Conservation (phyloP, 768 basidiomycete species). For the Naematelia aurantialba region DNA sequence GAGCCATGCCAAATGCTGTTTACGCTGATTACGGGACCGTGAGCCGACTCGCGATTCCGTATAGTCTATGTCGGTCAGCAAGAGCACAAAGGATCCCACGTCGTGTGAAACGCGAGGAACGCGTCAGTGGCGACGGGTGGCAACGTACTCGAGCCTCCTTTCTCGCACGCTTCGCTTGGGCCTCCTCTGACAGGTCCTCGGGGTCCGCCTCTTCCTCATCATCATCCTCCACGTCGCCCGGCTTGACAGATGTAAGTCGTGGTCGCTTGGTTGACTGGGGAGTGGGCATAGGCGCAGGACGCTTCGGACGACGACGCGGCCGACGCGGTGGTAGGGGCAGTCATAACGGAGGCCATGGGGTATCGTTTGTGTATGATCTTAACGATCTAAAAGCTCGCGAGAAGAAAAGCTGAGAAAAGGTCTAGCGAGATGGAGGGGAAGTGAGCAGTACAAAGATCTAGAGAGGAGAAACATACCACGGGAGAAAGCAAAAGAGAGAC, state of each 20-base stretch:
- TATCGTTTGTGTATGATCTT: background rate
- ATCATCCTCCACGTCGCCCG: conserved; percentile 10
- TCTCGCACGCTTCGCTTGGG: conserved; percentile 26
- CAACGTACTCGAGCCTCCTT: conserved; percentile 37
- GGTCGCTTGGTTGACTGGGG: conserved; percentile 19
- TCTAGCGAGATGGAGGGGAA: too few species aligned
- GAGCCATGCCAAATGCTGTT: conserved; percentile 71
- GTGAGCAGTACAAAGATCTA: background rate
- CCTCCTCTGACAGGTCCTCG: conserved; percentile 18
- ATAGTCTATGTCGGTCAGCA: conserved; percentile 61
- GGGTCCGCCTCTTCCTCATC: conserved; percentile 13
- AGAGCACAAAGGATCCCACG: background rate
- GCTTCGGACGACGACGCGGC: conserved; percentile 24
- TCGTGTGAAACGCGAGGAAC: background rate
- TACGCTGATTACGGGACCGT: conserved; percentile 87
- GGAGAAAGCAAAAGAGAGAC: background rate
- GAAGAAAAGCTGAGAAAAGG: too few species aligned
- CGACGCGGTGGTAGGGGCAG: conserved; percentile 10
- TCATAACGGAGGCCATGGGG: conserved; percentile 5
- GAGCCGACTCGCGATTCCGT: conserved; percentile 87
- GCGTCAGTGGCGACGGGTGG: background rate
- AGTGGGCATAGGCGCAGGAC: conserved; percentile 17
- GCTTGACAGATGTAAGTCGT: conserved; percentile 8
- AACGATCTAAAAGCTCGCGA: background rate
- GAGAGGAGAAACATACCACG: background rate